phyloP scores from a whole-genome alignment of 805 yeast species.

The Saturnispora sekii region DNA sequence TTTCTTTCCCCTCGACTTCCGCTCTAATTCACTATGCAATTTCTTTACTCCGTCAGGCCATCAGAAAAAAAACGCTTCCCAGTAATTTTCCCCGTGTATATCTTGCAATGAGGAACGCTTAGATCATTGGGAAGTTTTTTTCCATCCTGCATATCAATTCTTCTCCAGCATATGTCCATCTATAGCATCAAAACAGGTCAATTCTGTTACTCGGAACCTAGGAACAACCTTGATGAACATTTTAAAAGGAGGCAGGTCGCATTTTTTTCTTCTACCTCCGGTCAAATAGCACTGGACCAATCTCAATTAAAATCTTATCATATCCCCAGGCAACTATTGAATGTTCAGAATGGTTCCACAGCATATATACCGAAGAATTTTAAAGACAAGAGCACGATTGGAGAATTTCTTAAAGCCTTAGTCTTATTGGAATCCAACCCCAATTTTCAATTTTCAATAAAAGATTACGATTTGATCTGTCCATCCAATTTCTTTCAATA shows the following conservation, averaged over 20 bases:
- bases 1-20: too few species aligned
- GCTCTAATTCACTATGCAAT: too few species aligned
- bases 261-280: slow-evolving; percentile 7
- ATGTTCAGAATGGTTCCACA: slow-evolving; percentile 6
- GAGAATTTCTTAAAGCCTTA: slow-evolving; percentile 3
- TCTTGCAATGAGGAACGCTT: too few species aligned
- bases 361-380: slow-evolving; percentile 8
- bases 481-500: slow-evolving; percentile 13
- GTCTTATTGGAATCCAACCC: neutral
- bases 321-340: slow-evolving; percentile 1
- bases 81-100: too few species aligned
- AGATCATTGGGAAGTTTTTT: too few species aligned
- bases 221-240: neutral
- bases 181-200: neutral
- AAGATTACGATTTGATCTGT: slow-evolving; percentile 5
- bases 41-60: too few species aligned
- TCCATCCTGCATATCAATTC: too few species aligned
- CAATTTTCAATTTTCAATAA: neutral
- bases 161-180: neutral
- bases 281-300: slow-evolving; percentile 3
- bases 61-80: too few species aligned
- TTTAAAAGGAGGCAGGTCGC: slow-evolving; percentile 6
- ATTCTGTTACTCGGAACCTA: slow-evolving; percentile 2
- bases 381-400: slow-evolving; percentile 4
- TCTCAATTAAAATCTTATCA: neutral